These are phyloP conservation scores for Pseudogymnoascus sp. DNA, from an alignment of 2,329 filamentous ascomycete genomes.

Conservation along the genomic window DNA sequence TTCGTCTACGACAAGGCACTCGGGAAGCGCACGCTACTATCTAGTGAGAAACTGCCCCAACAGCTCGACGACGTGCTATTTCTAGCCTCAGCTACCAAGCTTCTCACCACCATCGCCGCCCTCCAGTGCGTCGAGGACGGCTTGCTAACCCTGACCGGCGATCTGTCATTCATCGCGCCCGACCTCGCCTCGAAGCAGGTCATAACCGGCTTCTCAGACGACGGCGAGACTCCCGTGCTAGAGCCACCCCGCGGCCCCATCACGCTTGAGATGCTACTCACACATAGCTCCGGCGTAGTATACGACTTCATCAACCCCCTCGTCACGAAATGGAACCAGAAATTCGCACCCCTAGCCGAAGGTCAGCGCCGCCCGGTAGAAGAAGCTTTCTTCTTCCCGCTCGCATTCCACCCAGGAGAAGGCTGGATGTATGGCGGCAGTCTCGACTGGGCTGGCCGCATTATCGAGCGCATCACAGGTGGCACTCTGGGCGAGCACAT, in stretches of 20 bases:
- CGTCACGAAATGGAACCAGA: conserved; percentile 12
- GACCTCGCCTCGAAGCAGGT: conserved; percentile 8
- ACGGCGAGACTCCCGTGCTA: conserved; percentile 9
- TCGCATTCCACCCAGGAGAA: conserved; percentile 8
- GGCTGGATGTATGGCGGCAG: conserved; percentile 10
- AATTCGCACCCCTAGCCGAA: conserved; percentile 19
- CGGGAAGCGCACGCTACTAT: conserved; percentile 33
- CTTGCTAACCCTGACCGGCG: conserved; percentile 3
- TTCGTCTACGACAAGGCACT: conserved; percentile 35
- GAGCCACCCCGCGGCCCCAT: not conserved
- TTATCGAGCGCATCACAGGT: conserved; percentile 37
- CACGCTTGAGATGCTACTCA: conserved; percentile 11
- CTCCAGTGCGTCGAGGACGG: conserved; percentile 12
- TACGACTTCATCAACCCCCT: conserved; percentile 10
- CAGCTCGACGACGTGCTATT: conserved; percentile 5
- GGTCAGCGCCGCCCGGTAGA: conserved; percentile 18
- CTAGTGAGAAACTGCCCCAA: conserved; percentile 14
- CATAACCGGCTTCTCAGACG: conserved; percentile 11
- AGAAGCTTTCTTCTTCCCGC: not conserved
- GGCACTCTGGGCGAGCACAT: conserved; percentile 39
- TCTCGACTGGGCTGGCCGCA: conserved; percentile 29
- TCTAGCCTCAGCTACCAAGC: conserved; percentile 9
- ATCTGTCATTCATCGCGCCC: conserved; percentile 1
- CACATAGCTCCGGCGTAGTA: conserved; percentile 7
- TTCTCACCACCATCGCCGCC: conserved; percentile 10